phyloP scores from a whole-genome alignment of 2,329 filamentous ascomycete species.

The Fusarium devonianum region DNA sequence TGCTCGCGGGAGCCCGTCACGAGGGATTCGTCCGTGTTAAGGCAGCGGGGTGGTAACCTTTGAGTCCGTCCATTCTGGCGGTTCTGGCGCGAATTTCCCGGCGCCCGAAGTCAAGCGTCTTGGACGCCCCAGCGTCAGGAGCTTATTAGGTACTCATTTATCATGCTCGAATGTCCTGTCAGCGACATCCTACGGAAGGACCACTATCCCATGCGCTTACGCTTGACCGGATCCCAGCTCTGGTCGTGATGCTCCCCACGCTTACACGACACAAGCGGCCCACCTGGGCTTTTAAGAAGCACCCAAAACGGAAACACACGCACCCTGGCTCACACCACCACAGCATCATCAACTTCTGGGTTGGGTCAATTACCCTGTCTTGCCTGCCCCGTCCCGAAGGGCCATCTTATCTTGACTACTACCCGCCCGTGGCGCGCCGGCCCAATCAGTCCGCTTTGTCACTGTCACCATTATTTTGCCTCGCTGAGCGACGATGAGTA shows the following conservation, averaged over 20 bases:
- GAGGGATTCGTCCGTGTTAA: conserved; percentile 1
- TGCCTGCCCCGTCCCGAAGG: conserved; percentile 23
- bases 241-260: conserved; percentile 31
- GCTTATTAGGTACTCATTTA: too few species aligned
- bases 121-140: conserved; percentile 11
- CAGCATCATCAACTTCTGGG: conserved; percentile 22
- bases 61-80: conserved; percentile 33
- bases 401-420: conserved; percentile 16
- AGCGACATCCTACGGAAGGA: conserved; percentile 22
- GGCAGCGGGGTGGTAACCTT: conserved; percentile 34
- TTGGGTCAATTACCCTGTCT: conserved; percentile 19
- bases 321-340: conserved; percentile 34
- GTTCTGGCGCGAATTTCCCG: conserved; percentile 17
- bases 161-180: too few species aligned
- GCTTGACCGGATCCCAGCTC: conserved; percentile 27
- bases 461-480: conserved; percentile 21
- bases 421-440: conserved; percentile 22
- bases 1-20: conserved; percentile 13
- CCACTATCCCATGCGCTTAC: conserved; percentile 30
- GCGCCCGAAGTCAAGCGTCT: conserved; percentile 13
- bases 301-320: conserved; percentile 22
- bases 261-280: conserved; percentile 26
- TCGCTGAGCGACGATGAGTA: conserved; percentile 45
- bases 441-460: conserved; percentile 28
- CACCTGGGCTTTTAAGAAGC: conserved; percentile 29